Percentiles rank a stretch among this genome's conserved stretches.
These are phyloP conservation scores for Exserohilum turcica DNA, from an alignment of 2,329 filamentous ascomycete genomes.

Conservation along the genomic window DNA sequence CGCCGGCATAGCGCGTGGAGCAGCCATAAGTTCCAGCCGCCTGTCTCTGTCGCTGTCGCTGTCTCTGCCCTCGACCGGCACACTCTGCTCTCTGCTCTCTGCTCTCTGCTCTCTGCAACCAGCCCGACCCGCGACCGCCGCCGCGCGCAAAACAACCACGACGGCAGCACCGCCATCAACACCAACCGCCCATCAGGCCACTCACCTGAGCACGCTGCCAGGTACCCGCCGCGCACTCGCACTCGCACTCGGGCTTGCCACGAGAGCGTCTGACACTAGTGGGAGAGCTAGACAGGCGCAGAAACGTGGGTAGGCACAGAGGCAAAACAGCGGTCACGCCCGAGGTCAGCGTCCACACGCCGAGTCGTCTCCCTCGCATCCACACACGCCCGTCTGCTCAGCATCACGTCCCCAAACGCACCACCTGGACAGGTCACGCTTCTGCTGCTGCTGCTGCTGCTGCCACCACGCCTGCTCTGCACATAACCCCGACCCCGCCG, in stretches of 20 bases:
- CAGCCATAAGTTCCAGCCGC: slow-evolving; percentile 2
- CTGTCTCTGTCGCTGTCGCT: background rate
- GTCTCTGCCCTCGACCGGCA: slow-evolving; percentile 3
- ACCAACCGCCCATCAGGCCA: background rate
- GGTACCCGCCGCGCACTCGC: slow-evolving; percentile 16
- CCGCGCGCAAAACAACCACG: too few relatives aligned
- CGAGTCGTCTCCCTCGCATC: background rate
- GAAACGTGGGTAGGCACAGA: slow-evolving; percentile 19
- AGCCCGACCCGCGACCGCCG: too few relatives aligned
- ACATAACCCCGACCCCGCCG: background rate
- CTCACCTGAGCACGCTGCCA: slow-evolving; percentile 14
- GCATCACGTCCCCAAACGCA: slow-evolving; percentile 12
- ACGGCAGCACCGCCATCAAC: too few relatives aligned
- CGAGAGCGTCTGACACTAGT: slow-evolving; percentile 24
- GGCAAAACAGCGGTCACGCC: slow-evolving; percentile 30
- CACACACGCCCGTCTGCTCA: background rate
- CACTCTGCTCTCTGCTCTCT: background rate
- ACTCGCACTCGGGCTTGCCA: background rate
- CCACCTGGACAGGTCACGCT: slow-evolving; percentile 19
- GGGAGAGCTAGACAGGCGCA: slow-evolving; percentile 16
- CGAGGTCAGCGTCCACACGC: slow-evolving; percentile 20
- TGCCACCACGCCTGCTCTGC: background rate
- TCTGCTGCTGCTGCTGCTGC: slow-evolving; percentile 13
- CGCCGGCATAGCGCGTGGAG: slow-evolving; percentile 14
- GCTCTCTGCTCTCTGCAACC: too few relatives aligned